Base-by-base conservation (phyloP, 192 early-diverging fungal species). In the Coemansia sp. region DNA sequence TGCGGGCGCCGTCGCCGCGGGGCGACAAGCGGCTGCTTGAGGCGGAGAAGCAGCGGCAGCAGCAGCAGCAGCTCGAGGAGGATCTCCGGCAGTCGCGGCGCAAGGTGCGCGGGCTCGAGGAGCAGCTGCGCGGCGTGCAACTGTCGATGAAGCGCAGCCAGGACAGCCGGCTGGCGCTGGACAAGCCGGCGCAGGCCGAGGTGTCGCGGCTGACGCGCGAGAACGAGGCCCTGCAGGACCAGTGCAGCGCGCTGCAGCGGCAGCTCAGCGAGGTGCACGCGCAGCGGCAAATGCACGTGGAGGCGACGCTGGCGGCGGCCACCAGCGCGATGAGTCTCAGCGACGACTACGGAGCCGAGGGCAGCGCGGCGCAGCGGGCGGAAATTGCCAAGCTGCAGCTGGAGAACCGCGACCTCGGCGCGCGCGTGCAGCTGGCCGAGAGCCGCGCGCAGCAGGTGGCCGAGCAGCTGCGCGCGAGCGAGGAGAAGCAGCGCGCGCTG, bases 201-300 rank as follows among this genome's bases (percentile, higher is more conserved):
- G 39, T 61, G 6, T 30, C 51, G 1, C 36, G 39, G n/a, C 42
- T 68, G 40, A 39, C 55, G 0, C 36, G 51, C 0, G 65, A 68
- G 23, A 75, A 64, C 58, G 65, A 68, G 27, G 21, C 58, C 26
- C 60, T 75, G 19, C 45, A 45, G 57, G 66, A 75, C 40, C 49
- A 63, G 41, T 58, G 61, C 53, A 62, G 64, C 8, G 15, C 58
- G 6, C 65, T 68, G 44, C 38, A 29, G 54, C 60, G 60, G 32
- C 59, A 61, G 40, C 34, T 75, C 6, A 58, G 49, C 34, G 54
- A 62, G 9, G 58, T 50, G 17, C 54, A 35, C 27, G 25, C 23
- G 10, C 50, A 71, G 50, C 19, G 48, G 8, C 53, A 42, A 12
- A n/a, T 53, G 22, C 50, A 49, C 31, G 55, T 51, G 34, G 55